Evolutionary conservation across 2,329 filamentous ascomycete species (phyloP), one percentile per base, ranked within the genome.

Genomic region (Orbilia javanica): DNA sequence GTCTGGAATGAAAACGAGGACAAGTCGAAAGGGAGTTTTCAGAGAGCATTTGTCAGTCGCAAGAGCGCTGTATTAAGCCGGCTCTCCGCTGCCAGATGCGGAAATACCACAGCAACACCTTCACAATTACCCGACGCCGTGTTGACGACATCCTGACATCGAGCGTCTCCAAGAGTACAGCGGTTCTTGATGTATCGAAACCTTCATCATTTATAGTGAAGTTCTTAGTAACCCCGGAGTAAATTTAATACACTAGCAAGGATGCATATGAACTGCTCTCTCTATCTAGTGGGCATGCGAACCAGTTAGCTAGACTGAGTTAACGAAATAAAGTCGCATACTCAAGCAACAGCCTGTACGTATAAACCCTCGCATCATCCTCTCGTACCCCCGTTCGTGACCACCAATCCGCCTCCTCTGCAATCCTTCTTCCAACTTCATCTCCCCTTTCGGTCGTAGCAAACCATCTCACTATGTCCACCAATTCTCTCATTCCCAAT

Each of bases 311-410:
- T 5, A 34, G 31, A 44, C n/a, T 39, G 11, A 11, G 6, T 6
- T 60, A 27, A 25, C 13, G 13, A 18, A 69, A 69, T 6, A 76
- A 13, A 1, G 48, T 46, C 22, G 83, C 84, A 57, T 86, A 86
- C 84, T 91, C 90, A 22, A 91, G 81, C 79, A 92, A 79, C 71
- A 91, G 81, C 62, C 90, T 84, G 80, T 90, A 91, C 29, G 88
- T 85, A 84, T 90, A 90, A 1, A 88, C 85, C 31, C 87, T 85
- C 80, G 89, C 86, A 81, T 92, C 89, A 42, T 88, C 86, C 55
- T 88, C 88, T 46, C 89, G 82, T 39, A 92, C 80, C 13, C 87
- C 87, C 79, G 84, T 86, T 0, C 80, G 81, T 53, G 86, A 87
- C 90, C 90, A 92, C 13, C 86, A 84, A 5, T 85, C 84, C 0